phyloP scores from a whole-genome alignment of 2,329 filamentous ascomycete genomes.

The Fusarium setosum region DNA sequence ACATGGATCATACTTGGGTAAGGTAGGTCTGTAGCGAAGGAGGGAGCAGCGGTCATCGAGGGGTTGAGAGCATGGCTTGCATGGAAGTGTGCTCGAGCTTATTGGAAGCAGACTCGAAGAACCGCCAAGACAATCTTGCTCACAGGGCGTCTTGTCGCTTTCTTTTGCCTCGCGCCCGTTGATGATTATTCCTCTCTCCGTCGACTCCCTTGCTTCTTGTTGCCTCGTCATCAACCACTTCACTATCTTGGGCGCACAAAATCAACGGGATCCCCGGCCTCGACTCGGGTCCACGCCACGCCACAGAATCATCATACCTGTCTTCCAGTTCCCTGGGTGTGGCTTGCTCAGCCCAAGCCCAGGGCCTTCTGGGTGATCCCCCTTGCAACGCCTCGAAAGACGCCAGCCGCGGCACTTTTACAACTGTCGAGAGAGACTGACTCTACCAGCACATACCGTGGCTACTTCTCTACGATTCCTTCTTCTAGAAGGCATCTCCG shows the following conservation, averaged over 20 bases:
- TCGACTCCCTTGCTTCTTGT: neutral
- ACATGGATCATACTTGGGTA: slow-evolving; percentile 11
- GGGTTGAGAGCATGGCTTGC: slow-evolving; percentile 13
- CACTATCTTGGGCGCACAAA: neutral
- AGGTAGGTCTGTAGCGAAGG: slow-evolving; percentile 3
- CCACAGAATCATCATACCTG: slow-evolving; percentile 28
- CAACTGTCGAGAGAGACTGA: slow-evolving; percentile 13
- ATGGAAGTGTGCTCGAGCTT: slow-evolving; percentile 25
- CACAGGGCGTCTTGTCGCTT: neutral
- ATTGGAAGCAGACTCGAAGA: neutral
- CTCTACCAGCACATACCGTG: slow-evolving; percentile 18
- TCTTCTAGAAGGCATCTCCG: slow-evolving; percentile 36
- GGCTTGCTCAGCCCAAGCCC: slow-evolving; percentile 32
- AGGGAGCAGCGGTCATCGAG: neutral
- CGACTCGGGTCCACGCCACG: slow-evolving; percentile 23
- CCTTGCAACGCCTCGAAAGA: slow-evolving; percentile 26
- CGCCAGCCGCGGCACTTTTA: slow-evolving; percentile 3
- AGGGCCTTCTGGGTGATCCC: slow-evolving; percentile 17
- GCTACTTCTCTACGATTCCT: slow-evolving; percentile 11
- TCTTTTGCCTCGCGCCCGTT: neutral
- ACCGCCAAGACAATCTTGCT: neutral
- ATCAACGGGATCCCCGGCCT: slow-evolving; percentile 25
- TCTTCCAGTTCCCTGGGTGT: slow-evolving; percentile 11
- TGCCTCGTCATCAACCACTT: neutral
- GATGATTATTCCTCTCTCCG: neutral